These are phyloP conservation scores for Zopfochytrium polystomum DNA, from an alignment of 371 early-diverging fungal species.

Conservation along the genomic window DNA sequence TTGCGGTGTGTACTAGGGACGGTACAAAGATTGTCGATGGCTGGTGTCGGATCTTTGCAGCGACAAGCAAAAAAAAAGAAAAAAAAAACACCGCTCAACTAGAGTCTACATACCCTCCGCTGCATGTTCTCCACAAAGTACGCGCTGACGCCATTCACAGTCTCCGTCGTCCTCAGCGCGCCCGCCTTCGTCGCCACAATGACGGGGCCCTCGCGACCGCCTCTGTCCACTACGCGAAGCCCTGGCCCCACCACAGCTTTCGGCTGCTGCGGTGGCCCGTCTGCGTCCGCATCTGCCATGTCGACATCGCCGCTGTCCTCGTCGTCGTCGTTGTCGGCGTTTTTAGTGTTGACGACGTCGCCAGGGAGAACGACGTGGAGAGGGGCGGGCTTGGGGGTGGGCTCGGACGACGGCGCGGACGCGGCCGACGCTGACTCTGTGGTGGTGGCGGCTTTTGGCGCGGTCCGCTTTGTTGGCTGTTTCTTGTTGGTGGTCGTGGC, in stretches of 20 bases:
- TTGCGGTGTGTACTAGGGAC: conserved; percentile 68
- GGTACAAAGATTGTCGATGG: neutral
- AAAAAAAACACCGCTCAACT: neutral
- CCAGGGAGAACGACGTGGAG: conserved; percentile 60
- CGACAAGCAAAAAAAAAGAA: neutral
- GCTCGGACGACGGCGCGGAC: too few relatives aligned
- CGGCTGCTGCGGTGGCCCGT: too few relatives aligned
- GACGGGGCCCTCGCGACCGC: conserved; percentile 61
- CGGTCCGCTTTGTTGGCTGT: too few relatives aligned
- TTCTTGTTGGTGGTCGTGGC: too few relatives aligned
- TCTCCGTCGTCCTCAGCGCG: conserved; percentile 53
- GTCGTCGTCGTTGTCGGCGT: conserved; percentile 22
- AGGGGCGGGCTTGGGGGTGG: conserved; percentile 6
- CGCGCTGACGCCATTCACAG: conserved; percentile 62
- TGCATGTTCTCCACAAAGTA: conserved; percentile 84
- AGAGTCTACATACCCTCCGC: conserved; percentile 61
- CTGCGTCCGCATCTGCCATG: too few relatives aligned
- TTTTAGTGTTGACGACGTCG: conserved; percentile 44
- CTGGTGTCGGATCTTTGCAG: too few relatives aligned
- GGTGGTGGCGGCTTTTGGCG: too few relatives aligned
- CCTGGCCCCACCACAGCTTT: conserved; percentile 92
- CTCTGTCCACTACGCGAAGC: too few relatives aligned
- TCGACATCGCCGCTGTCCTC: conserved; percentile 46
- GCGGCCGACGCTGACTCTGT: too few relatives aligned
- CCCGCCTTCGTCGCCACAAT: conserved; percentile 75